Conservation (phyloP, 805 yeast genomes). For the Myxozyma melibiosi region DNA sequence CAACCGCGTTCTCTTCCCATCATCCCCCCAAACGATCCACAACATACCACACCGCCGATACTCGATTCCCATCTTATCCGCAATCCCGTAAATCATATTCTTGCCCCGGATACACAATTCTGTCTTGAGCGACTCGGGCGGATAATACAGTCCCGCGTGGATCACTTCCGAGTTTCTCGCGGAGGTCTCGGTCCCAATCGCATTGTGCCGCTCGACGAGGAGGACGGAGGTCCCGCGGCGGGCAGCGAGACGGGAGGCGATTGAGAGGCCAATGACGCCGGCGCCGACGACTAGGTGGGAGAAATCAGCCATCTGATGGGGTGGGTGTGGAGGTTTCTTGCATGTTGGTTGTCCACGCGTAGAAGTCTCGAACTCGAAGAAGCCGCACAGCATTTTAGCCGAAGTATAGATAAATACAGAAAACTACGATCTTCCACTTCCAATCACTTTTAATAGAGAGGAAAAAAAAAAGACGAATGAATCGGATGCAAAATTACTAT, state of each 20-base stretch:
- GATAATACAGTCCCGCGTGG: conserved; percentile 88
- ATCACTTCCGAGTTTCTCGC: conserved; percentile 91
- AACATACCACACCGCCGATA: conserved; percentile 61
- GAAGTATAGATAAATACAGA: too few species aligned
- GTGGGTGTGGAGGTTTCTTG: background rate
- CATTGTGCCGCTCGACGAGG: conserved; percentile 66
- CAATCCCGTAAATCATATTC: conserved; percentile 58
- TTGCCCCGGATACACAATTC: conserved; percentile 76
- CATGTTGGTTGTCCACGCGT: background rate
- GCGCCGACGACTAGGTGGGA: conserved; percentile 80
- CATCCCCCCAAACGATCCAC: background rate
- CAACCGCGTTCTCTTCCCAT: too few species aligned
- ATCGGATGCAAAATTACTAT: too few species aligned
- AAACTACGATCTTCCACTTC: too few species aligned
- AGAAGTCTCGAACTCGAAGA: too few species aligned
- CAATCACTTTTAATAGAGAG: too few species aligned
- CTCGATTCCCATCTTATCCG: conserved; percentile 55
- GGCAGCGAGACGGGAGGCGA: conserved; percentile 67
- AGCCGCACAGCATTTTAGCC: too few species aligned
- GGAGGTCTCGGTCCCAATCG: conserved; percentile 77
- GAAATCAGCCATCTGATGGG: conserved; percentile 48
- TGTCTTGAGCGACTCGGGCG: conserved; percentile 66
- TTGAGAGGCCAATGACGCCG: conserved; percentile 81
- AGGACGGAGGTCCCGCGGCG: conserved; percentile 55
- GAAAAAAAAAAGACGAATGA: too few species aligned